Percentiles rank a stretch among this genome's conserved stretches.
Conservation (phyloP, 2,329 filamentous ascomycete genomes). For the Albifimbria verrucaria region DNA sequence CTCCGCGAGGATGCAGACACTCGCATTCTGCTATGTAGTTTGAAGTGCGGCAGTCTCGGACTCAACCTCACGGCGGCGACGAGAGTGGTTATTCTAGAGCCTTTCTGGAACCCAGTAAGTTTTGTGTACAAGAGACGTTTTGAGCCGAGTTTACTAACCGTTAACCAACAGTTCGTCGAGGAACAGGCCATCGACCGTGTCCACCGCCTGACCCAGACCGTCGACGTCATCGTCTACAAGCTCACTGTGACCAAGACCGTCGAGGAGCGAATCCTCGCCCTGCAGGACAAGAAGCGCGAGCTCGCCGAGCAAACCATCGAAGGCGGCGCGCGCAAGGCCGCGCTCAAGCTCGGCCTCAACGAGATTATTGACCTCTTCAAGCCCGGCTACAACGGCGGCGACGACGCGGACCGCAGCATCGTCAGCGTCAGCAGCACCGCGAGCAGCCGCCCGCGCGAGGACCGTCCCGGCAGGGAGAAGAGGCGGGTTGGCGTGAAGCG, state of each 20-base stretch:
- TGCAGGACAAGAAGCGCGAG: conserved; percentile 90
- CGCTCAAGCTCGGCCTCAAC: conserved; percentile 83
- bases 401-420: conserved; percentile 8
- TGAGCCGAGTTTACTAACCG: not conserved
- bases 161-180: conserved; percentile 75
- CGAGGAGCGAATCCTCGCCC: conserved; percentile 88
- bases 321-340: conserved; percentile 66
- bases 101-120: conserved; percentile 93
- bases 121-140: not conserved
- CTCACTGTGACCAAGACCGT: conserved; percentile 84
- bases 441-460: conserved; percentile 15
- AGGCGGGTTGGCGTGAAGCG: conserved; percentile 23
- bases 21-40: conserved; percentile 83
- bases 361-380: conserved; percentile 92
- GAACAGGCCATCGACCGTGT: conserved; percentile 98
- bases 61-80: conserved; percentile 93
- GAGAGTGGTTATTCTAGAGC: conserved; percentile 90
- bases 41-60: conserved; percentile 90
- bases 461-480: conserved; percentile 13
- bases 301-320: conserved; percentile 92
- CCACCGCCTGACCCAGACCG: conserved; percentile 94
- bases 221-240: conserved; percentile 93
- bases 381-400: conserved; percentile 44
- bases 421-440: conserved; percentile 12
- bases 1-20: conserved; percentile 73